Percentiles rank a stretch among this genome's conserved stretches.
Conservation (phyloP, 495 filamentous ascomycete genomes). For the Lophium mytilinum region DNA sequence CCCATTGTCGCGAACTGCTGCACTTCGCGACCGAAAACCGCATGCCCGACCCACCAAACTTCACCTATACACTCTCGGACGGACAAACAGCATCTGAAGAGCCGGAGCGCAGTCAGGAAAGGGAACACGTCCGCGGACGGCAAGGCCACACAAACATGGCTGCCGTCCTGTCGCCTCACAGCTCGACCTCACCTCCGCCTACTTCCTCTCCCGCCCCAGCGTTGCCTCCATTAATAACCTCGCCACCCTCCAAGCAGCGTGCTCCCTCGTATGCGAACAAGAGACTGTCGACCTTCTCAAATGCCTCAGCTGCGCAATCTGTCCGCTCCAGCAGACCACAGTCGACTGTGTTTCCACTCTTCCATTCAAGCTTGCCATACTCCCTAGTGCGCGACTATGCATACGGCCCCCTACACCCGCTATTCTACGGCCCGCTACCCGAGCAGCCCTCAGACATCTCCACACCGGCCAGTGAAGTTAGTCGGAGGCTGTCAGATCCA, state of each 20-base stretch:
- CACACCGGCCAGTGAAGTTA: conserved; percentile 73
- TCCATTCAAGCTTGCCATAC: conserved; percentile 83
- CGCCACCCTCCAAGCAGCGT: conserved; percentile 50
- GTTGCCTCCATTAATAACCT: conserved; percentile 58
- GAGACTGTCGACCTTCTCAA: conserved; percentile 52
- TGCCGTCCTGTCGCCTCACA: conserved; percentile 20
- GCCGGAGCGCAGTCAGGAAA: conserved; percentile 17
- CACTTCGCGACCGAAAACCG: not conserved
- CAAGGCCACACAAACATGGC: conserved; percentile 22
- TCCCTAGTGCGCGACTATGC: conserved; percentile 92
- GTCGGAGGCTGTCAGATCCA: conserved; percentile 72
- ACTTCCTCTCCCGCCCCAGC: conserved; percentile 40
- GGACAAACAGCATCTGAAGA: conserved; percentile 6
- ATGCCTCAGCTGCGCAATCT: conserved; percentile 46
- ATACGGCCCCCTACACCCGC: conserved; percentile 69
- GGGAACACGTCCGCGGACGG: conserved; percentile 12
- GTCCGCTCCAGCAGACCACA: conserved; percentile 54
- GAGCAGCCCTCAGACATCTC: conserved; percentile 66
- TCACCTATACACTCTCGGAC: not conserved
- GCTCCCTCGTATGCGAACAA: conserved; percentile 36
- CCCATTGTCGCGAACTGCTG: not conserved
- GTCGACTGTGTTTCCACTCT: conserved; percentile 71
- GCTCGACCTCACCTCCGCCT: conserved; percentile 3
- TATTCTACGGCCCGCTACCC: conserved; percentile 90
- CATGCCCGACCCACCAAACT: conserved; percentile 14